phyloP scores from a whole-genome alignment of 2,329 filamentous ascomycete species.

The Phyllosticta paracitricarpa region DNA sequence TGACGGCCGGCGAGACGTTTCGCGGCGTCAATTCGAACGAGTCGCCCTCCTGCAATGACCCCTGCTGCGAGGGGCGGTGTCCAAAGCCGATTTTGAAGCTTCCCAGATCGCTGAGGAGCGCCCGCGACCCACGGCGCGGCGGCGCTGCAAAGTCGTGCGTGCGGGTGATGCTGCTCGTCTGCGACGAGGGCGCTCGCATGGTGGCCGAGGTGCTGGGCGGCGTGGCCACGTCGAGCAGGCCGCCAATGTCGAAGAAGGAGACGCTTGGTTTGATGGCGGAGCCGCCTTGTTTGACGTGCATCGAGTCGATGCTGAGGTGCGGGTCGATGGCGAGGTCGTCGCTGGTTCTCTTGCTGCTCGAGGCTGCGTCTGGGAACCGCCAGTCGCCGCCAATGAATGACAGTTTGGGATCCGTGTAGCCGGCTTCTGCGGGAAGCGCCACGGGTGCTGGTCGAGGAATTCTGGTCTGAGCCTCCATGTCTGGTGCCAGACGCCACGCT shows the following conservation, averaged over 20 bases:
- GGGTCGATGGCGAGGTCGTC: conserved; percentile 12
- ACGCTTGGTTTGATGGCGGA: conserved; percentile 45
- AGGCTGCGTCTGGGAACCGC: conserved; percentile 22
- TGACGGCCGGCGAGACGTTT: neutral
- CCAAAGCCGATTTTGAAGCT: conserved; percentile 14
- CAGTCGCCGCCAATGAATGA: conserved; percentile 16
- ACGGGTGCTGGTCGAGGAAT: conserved; percentile 16
- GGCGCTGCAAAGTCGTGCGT: conserved; percentile 32
- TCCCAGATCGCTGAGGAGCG: conserved; percentile 23
- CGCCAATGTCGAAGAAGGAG: conserved; percentile 79
- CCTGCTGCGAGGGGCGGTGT: conserved; percentile 1
- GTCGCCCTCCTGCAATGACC: conserved; percentile 5
- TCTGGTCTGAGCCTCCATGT: conserved; percentile 30
- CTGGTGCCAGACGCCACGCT: conserved; percentile 55
- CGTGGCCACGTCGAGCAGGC: conserved; percentile 48
- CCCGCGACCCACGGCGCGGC: conserved; percentile 19
- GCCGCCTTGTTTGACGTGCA: conserved; percentile 24
- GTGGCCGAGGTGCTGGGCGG: conserved; percentile 7
- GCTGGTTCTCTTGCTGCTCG: conserved; percentile 14
- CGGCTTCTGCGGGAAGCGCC: conserved; percentile 17
- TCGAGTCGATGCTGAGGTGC: neutral
- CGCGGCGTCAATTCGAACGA: conserved; percentile 8
- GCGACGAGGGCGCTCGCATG: conserved; percentile 17
- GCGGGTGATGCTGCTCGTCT: conserved; percentile 24
- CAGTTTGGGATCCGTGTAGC: neutral